Conservation (phyloP, 2,329 filamentous ascomycete genomes). For the Colletotrichum echinochloae region DNA sequence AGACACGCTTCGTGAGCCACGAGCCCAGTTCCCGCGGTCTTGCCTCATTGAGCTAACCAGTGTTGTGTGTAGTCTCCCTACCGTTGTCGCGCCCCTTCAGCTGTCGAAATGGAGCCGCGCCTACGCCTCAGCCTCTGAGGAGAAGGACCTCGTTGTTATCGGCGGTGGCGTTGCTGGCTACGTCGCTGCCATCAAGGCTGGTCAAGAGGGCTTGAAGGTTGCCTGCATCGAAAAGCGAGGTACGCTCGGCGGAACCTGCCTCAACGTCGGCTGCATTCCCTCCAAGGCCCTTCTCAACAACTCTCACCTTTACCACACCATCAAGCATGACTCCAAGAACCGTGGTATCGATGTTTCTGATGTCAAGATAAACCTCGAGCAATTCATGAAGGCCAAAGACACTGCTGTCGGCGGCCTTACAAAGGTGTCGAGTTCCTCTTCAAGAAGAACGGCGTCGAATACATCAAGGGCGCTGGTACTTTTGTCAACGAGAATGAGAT, state of each 20-base stretch:
- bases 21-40: conserved; percentile 34
- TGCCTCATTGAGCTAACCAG: conserved; percentile 20
- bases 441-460: conserved; percentile 99
- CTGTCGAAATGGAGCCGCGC: conserved; percentile 67
- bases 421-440: conserved; percentile 98
- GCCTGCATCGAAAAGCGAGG: conserved; percentile 99
- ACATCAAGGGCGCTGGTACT: conserved; percentile 91
- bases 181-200: conserved; percentile 98
- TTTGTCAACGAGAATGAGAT: conserved; percentile 92
- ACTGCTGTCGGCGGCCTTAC: conserved; percentile 85
- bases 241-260: conserved; percentile 92
- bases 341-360: conserved; percentile 97
- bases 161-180: conserved; percentile 98
- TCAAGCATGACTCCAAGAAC: conserved; percentile 96
- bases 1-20: conserved; percentile 61
- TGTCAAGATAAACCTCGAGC: conserved; percentile 92
- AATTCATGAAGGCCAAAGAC: conserved; percentile 99
- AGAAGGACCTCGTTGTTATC: conserved; percentile 97
- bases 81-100: conserved; percentile 56
- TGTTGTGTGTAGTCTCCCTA: conserved; percentile 58
- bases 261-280: conserved; percentile 99
- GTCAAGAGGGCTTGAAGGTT: conserved; percentile 96
- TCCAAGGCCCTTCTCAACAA: conserved; percentile 99
- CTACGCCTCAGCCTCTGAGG: conserved; percentile 73
- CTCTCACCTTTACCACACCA: conserved; percentile 97